Evolutionary conservation across 2,329 filamentous ascomycete genomes (phyloP).

Genomic region (Talaromyces sp.): DNA sequence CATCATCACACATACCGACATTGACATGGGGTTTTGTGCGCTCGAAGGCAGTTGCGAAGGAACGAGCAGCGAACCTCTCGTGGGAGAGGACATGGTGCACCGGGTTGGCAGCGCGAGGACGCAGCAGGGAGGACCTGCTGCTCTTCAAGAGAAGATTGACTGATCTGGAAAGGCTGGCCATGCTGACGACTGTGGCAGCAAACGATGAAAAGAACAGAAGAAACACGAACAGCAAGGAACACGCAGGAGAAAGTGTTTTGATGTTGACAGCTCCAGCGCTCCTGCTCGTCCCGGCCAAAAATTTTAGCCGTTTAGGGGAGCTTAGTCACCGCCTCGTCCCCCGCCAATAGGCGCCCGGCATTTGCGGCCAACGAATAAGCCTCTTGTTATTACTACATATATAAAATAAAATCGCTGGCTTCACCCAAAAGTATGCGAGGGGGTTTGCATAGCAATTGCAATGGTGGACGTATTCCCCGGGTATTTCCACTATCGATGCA

Average conservation of each 20-base stretch:
- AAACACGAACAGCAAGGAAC: slow-evolving; percentile 6
- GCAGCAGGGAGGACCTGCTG: slow-evolving; percentile 68
- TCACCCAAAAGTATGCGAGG: too few relatives aligned
- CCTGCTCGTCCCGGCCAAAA: slow-evolving; percentile 25
- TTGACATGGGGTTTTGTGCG: slow-evolving; percentile 97
- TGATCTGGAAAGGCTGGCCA: slow-evolving; percentile 77
- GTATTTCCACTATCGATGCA: too few relatives aligned
- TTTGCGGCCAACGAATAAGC: slow-evolving; percentile 18
- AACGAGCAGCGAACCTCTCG: slow-evolving; percentile 45
- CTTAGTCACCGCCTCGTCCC: slow-evolving; percentile 30
- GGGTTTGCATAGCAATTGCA: too few relatives aligned
- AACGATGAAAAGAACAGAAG: slow-evolving; percentile 17
- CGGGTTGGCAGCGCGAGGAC: slow-evolving; percentile 66
- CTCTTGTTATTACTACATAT: too few relatives aligned
- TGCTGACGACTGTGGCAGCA: slow-evolving; percentile 48
- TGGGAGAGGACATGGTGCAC: slow-evolving; percentile 57
- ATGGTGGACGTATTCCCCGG: too few relatives aligned
- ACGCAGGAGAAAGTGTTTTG: slow-evolving; percentile 17
- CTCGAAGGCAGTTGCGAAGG: slow-evolving; percentile 66
- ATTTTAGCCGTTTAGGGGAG: slow-evolving; percentile 29
- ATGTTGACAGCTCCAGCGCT: slow-evolving; percentile 21
- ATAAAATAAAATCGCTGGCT: too few relatives aligned
- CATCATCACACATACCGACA: slow-evolving; percentile 62
- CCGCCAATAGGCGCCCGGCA: slow-evolving; percentile 27
- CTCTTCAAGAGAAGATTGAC: slow-evolving; percentile 76